phyloP scores from a whole-genome alignment of 257 asterid species.

The Haberlea rhodopensis region DNA sequence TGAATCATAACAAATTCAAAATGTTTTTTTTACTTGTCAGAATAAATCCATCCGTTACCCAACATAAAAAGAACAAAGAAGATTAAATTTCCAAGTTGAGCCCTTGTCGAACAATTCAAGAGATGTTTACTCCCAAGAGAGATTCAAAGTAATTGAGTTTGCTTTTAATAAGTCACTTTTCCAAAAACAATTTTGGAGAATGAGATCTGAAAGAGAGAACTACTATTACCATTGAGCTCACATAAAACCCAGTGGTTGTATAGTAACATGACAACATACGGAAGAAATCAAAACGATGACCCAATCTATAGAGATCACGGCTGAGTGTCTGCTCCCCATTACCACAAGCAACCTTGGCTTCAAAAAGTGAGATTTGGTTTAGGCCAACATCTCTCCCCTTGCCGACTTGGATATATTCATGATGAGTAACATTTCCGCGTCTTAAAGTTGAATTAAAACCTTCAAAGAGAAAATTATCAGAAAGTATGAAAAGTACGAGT shows the following conservation, averaged over 20 bases:
- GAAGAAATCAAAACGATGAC: constrained; percentile 95
- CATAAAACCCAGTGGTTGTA: constrained; percentile 86
- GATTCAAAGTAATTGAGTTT: background rate
- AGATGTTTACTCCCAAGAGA: constrained; percentile 3
- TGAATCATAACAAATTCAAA: background rate
- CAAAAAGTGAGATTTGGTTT: constrained; percentile 92
- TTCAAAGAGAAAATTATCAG: constrained; percentile 33
- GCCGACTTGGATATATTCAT: constrained; percentile 92
- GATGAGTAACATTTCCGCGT: constrained; percentile 91
- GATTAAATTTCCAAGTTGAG: background rate
- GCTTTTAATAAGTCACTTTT: background rate
- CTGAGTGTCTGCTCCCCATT: constrained; percentile 94
- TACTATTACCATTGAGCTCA: constrained; percentile 92
- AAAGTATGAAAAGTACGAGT: constrained; percentile 1
- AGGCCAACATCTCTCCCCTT: constrained; percentile 97
- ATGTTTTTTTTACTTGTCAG: background rate
- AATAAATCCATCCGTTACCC: background rate
- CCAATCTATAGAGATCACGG: constrained; percentile 92
- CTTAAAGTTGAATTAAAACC: constrained; percentile 89
- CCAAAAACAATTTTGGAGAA: background rate
- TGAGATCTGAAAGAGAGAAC: constrained; percentile 11
- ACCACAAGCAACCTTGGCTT: constrained; percentile 97
- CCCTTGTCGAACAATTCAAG: constrained; percentile 10
- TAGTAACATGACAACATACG: constrained; percentile 86
- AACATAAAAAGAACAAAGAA: background rate